Evolutionary conservation across 1,284 basidiomycete species (phyloP).

Genomic region (Trichosporon sp.): DNA sequence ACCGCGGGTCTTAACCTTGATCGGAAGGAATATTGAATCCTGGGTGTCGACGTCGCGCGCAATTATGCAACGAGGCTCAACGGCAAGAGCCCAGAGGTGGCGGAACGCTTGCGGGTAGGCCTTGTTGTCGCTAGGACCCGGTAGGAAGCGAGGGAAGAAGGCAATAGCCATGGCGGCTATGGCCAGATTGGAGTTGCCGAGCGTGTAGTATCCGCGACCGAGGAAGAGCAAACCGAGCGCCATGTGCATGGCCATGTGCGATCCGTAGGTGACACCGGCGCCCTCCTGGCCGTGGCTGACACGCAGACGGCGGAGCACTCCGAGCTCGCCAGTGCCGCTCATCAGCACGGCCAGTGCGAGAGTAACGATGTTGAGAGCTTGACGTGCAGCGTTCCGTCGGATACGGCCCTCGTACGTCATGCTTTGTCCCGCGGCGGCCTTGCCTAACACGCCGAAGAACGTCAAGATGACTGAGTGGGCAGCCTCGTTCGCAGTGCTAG

Average conservation of each 20-base stretch:
- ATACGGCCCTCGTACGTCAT: slow-evolving; percentile 76
- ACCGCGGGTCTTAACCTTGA: slow-evolving; percentile 64
- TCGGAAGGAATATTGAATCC: slow-evolving; percentile 82
- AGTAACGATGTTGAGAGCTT: slow-evolving; percentile 80
- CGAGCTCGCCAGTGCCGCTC: slow-evolving; percentile 93
- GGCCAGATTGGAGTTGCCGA: slow-evolving; percentile 85
- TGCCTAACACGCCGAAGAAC: slow-evolving; percentile 67
- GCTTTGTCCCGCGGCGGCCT: slow-evolving; percentile 55
- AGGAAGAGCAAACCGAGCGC: slow-evolving; percentile 89
- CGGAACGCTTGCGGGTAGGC: slow-evolving; percentile 87
- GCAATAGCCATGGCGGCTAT: slow-evolving; percentile 83
- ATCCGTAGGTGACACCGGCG: slow-evolving; percentile 71
- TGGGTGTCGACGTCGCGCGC: slow-evolving; percentile 84
- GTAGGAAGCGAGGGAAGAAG: slow-evolving; percentile 83
- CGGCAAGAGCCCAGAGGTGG: slow-evolving; percentile 92
- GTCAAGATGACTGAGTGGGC: slow-evolving; percentile 76
- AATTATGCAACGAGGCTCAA: slow-evolving; percentile 85
- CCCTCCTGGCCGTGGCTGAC: slow-evolving; percentile 87
- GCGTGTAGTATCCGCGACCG: slow-evolving; percentile 84
- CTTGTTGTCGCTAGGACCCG: slow-evolving; percentile 75
- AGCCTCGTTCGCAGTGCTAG: slow-evolving; percentile 80
- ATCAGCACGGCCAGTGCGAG: slow-evolving; percentile 84
- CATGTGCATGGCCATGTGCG: slow-evolving; percentile 85
- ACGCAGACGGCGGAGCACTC: slow-evolving; percentile 78
- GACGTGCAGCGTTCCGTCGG: slow-evolving; percentile 76